A percentile compares a stretch with the other conserved stretches of the same genome.
These are phyloP conservation scores for Urtica urens DNA, from an alignment of 306 rosid species.

Conservation along the genomic window DNA sequence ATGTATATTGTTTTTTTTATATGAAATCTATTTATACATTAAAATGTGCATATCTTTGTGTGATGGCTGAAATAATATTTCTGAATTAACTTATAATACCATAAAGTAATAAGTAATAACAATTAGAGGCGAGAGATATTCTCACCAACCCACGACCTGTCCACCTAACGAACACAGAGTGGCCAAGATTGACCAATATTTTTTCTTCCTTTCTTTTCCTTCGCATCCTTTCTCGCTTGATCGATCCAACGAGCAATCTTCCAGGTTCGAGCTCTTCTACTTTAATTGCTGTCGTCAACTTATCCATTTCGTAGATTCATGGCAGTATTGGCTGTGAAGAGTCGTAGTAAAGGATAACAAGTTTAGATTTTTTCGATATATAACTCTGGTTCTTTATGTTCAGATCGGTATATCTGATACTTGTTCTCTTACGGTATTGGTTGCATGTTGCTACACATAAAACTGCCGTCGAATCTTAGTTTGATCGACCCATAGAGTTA, in stretches of 20 bases:
- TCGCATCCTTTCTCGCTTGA: conserved; percentile 5
- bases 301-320: not conserved
- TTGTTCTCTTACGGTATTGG: too few relatives aligned
- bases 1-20: too few relatives aligned
- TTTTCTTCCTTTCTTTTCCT: not conserved
- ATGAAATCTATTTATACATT: too few relatives aligned
- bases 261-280: conserved; percentile 32
- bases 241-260: conserved; percentile 1
- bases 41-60: too few relatives aligned
- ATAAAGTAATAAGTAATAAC: not conserved
- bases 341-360: not conserved
- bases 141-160: conserved; percentile 11
- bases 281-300: conserved; percentile 5
- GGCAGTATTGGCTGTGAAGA: not conserved
- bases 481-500: not conserved
- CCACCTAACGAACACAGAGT: conserved; percentile 13
- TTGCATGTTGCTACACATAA: too few relatives aligned
- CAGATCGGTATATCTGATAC: too few relatives aligned
- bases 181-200: conserved; percentile 19
- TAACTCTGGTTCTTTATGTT: too few relatives aligned
- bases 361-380: not conserved
- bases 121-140: not conserved
- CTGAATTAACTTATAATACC: too few relatives aligned
- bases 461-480: not conserved
- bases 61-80: too few relatives aligned